Conservation (phyloP, 164 flowering plant species). For the Protea cynaroides region DNA sequence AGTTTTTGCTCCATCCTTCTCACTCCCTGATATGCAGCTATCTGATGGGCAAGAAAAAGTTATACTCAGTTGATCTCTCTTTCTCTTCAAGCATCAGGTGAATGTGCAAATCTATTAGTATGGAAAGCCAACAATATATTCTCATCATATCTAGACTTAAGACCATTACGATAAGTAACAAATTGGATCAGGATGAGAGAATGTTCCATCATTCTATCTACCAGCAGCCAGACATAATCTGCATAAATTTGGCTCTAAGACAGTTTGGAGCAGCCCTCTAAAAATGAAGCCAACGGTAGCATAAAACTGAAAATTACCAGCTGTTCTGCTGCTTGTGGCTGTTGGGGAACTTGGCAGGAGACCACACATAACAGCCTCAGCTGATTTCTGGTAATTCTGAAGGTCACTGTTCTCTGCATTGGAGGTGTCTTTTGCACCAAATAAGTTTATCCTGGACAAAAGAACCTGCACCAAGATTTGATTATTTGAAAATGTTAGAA, state of each 20-base stretch:
- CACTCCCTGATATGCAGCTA: no score
- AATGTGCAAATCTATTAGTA: no score
- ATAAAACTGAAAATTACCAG: conserved; percentile 35
- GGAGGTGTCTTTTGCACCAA: conserved; percentile 39
- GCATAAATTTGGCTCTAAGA: not conserved
- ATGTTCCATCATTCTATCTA: not conserved
- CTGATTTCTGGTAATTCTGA: conserved; percentile 60
- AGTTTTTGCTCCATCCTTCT: no score
- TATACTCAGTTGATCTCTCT: no score
- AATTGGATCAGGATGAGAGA: not conserved
- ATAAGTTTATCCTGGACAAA: conserved; percentile 69
- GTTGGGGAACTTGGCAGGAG: conserved; percentile 88
- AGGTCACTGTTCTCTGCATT: conserved; percentile 35
- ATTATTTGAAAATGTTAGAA: conserved; percentile 3
- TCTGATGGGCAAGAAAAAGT: no score
- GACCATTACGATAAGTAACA: not conserved
- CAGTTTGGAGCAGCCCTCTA: not conserved
- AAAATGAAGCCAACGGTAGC: not conserved
- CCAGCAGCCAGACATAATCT: not conserved
- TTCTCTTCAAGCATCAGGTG: no score
- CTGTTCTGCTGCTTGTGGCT: conserved; percentile 82
- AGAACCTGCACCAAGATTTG: conserved; percentile 56
- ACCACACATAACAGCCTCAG: conserved; percentile 92
- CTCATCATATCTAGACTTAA: not conserved
- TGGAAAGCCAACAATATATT: not conserved